phyloP scores from a whole-genome alignment of 176 grass and related monocot genomes.

The Bolboschoenus planiculmis region DNA sequence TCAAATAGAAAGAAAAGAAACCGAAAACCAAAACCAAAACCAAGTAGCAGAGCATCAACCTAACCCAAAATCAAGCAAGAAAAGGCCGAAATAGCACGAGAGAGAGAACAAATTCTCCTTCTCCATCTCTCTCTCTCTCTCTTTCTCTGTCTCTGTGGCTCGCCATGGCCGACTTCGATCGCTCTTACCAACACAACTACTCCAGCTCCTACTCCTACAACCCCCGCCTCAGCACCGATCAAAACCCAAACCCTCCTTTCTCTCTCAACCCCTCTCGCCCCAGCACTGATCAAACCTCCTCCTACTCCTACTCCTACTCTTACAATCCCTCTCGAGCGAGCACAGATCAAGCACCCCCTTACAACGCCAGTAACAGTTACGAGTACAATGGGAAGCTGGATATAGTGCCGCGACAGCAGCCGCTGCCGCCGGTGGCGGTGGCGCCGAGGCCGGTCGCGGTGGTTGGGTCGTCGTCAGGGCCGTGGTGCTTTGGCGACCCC shows the following conservation, averaged over 20 bases:
- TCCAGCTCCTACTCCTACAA: conserved; percentile 22
- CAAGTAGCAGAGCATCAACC: not conserved
- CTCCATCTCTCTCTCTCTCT: not conserved
- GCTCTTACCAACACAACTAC: conserved; percentile 39
- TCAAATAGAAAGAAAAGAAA: not conserved
- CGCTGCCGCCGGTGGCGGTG: conserved; percentile 20
- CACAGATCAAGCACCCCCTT: conserved; percentile 11
- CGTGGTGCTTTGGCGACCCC: conserved; percentile 90
- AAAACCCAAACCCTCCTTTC: conserved; percentile 31
- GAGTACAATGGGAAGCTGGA: conserved; percentile 23
- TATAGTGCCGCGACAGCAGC: conserved; percentile 24
- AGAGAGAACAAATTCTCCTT: conserved; percentile 20
- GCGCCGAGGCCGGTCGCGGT: conserved; percentile 9
- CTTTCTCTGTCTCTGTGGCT: not conserved
- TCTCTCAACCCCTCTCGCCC: conserved; percentile 9
- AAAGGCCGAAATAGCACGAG: not conserved
- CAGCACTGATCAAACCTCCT: conserved; percentile 4
- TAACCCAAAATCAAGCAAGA: not conserved
- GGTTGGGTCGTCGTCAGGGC: conserved; percentile 9
- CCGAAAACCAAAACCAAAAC: not conserved
- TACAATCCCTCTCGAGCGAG: conserved; percentile 19
- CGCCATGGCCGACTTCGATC: conserved; percentile 65
- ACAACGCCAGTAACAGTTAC: not conserved
- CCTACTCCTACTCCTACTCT: conserved; percentile 17
- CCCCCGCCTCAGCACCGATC: conserved; percentile 13